Base-by-base conservation (phyloP, 2,329 filamentous ascomycete genomes). In the Amauroascus verrucosus region DNA sequence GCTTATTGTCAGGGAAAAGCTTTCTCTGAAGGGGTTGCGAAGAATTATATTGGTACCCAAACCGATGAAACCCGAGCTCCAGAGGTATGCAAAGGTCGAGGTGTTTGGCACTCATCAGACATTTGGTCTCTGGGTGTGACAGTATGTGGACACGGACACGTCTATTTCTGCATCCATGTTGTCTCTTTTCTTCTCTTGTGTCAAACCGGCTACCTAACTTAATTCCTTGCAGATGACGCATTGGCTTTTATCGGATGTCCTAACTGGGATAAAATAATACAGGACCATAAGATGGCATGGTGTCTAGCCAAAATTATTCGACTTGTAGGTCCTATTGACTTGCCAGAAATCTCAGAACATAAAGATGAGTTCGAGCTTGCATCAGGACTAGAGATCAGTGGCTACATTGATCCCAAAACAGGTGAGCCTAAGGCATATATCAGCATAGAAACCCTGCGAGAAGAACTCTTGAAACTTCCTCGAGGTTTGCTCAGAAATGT, bases 81-180 rank as follows among this genome's bases (percentile, higher is more conserved):
- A 22, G 55, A 57, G 28, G 55, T 57, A 9, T 57, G 55, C 52
- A 22, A 20, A 18, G 55, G 55, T 28, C 22, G 41, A n/a, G 52
- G 55, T 22, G 47, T 54, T 30, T 57, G 55, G 55, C 52, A 54
- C 32, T 52, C 55, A 4, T 57, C 55, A 20, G 55, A 57, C 40
- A 53, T 57, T 8, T 57, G 55, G 55, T 54, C 55, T 20, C 37
- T 55, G 14, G 55, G 43, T 1, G 48, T 57, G 2, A 57, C 55
- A 1, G 53, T 57, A 48, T 35, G 55, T 56, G 22, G 14, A 26
- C 8, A n/a, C n/a, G n/a, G n/a, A n/a, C n/a, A n/a, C n/a, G n/a
- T n/a, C n/a, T n/a, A n/a, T n/a, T n/a, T n/a, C n/a, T n/a, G n/a
- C n/a, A n/a, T n/a, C n/a, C n/a, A n/a, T n/a, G n/a, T n/a, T n/a